These are phyloP conservation scores for Platanthera zijinensis DNA, from an alignment of 106 monocot species.

Conservation along the genomic window DNA sequence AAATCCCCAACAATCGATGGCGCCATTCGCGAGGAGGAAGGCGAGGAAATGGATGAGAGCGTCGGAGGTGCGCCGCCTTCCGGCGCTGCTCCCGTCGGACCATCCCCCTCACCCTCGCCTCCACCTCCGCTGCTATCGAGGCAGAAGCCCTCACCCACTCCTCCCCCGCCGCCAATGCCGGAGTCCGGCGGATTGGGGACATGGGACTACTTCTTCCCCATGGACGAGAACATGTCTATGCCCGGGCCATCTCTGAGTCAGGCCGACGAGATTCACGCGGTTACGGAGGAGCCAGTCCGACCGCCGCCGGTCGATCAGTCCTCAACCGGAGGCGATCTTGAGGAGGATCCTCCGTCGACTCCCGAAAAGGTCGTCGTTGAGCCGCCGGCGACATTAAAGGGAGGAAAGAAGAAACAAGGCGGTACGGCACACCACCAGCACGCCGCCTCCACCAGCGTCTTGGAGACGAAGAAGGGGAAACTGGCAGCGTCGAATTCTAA, in stretches of 20 bases:
- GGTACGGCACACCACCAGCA: slow-evolving; percentile 36
- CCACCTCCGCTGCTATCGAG: slow-evolving; percentile 5
- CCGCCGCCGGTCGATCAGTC: neutral
- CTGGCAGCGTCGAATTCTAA: slow-evolving; percentile 18
- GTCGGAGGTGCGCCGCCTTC: slow-evolving; percentile 3
- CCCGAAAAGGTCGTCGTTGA: slow-evolving; percentile 18
- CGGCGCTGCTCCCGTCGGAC: neutral
- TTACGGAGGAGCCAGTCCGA: slow-evolving; percentile 13
- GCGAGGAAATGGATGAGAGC: slow-evolving; percentile 15
- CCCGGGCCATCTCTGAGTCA: slow-evolving; percentile 17
- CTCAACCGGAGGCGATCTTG: neutral
- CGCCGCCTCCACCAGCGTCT: slow-evolving; percentile 27
- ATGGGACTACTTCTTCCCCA: slow-evolving; percentile 88
- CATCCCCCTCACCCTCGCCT: slow-evolving; percentile 3
- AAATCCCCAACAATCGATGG: slow-evolving; percentile 10
- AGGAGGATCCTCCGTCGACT: slow-evolving; percentile 11
- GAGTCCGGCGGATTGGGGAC: slow-evolving; percentile 13
- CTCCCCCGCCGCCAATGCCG: slow-evolving; percentile 26
- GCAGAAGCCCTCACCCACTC: slow-evolving; percentile 11
- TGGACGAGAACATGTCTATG: slow-evolving; percentile 40
- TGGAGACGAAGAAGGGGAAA: slow-evolving; percentile 52
- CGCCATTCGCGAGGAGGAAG: slow-evolving; percentile 45
- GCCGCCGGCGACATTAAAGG: slow-evolving; percentile 13
- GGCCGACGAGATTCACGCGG: slow-evolving; percentile 12
- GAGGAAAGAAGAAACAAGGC: slow-evolving; percentile 24